Evolutionary conservation across 257 asterid genomes (phyloP).

Genomic region (Lycium ferocissimum): DNA sequence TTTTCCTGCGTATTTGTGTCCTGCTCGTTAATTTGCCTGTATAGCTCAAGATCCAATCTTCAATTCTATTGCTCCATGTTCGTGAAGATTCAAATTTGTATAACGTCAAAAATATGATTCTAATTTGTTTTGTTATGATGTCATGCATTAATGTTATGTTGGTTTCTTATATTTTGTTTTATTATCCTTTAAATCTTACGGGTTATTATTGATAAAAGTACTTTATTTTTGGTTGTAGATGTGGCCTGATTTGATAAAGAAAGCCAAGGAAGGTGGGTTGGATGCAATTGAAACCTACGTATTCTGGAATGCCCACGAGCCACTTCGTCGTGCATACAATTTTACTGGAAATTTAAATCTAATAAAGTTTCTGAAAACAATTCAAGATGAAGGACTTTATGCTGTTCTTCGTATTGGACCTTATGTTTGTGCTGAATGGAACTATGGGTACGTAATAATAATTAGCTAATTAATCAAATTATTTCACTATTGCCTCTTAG

Average conservation of each 20-base stretch:
- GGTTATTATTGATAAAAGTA: background rate
- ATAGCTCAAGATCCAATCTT: too few species aligned
- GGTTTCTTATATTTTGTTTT: background rate
- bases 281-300: slow-evolving; percentile 84
- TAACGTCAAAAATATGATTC: too few species aligned
- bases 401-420: slow-evolving; percentile 85
- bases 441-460: slow-evolving; percentile 57
- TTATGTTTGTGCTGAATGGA: slow-evolving; percentile 89
- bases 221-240: slow-evolving; percentile 45
- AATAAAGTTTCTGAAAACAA: slow-evolving; percentile 62
- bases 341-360: slow-evolving; percentile 68
- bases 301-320: slow-evolving; percentile 86
- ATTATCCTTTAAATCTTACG: too few species aligned
- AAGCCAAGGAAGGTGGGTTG: slow-evolving; percentile 75
- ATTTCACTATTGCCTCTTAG: too few species aligned
- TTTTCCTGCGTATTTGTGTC: too few species aligned
- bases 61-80: too few species aligned
- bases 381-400: slow-evolving; percentile 63
- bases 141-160: too few species aligned
- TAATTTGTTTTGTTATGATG: too few species aligned
- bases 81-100: too few species aligned
- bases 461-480: too few species aligned
- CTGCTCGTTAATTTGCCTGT: too few species aligned
- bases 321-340: slow-evolving; percentile 63
- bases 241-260: slow-evolving; percentile 84